phyloP scores from a whole-genome alignment of 106 monocot genomes.

The Allium sativum region DNA sequence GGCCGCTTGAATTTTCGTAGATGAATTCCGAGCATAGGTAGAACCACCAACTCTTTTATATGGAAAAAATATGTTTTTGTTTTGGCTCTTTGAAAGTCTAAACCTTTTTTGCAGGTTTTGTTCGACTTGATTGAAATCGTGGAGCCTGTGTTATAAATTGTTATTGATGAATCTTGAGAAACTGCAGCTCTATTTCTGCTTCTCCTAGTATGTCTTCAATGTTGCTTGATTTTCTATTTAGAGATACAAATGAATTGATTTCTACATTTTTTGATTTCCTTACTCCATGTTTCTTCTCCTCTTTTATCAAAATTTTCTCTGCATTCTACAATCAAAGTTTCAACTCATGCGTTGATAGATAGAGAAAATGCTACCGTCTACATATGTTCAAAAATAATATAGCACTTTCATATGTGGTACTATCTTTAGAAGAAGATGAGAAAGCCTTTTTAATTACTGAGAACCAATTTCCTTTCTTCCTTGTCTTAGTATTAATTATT shows the following conservation, averaged over 20 bases:
- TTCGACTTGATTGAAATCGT: neutral
- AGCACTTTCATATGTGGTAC: slow-evolving; percentile 20
- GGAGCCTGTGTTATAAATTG: slow-evolving; percentile 7
- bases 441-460: slow-evolving; percentile 65
- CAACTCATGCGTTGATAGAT: neutral
- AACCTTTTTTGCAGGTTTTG: slow-evolving; percentile 7
- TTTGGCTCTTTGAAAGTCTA: slow-evolving; percentile 11
- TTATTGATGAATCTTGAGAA: slow-evolving; percentile 3
- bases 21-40: slow-evolving; percentile 30
- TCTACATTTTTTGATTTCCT: slow-evolving; percentile 34
- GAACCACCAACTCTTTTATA: slow-evolving; percentile 1
- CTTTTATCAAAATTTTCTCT: slow-evolving; percentile 20
- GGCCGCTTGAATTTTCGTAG: slow-evolving; percentile 69
- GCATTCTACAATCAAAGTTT: slow-evolving; percentile 17
- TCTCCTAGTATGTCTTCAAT: slow-evolving; percentile 78
- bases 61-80: neutral
- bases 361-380: neutral
- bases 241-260: slow-evolving; percentile 42
- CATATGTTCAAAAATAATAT: neutral
- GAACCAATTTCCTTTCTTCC: slow-evolving; percentile 84
- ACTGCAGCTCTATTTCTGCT: slow-evolving; percentile 43
- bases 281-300: slow-evolving; percentile 51
- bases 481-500: slow-evolving; percentile 41
- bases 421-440: slow-evolving; percentile 46
- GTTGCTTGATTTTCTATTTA: slow-evolving; percentile 64